Evolutionary conservation across 2,329 filamentous ascomycete species (phyloP), one percentile per base, ranked within the genome.

Genomic region (Curvularia spicifera): DNA sequence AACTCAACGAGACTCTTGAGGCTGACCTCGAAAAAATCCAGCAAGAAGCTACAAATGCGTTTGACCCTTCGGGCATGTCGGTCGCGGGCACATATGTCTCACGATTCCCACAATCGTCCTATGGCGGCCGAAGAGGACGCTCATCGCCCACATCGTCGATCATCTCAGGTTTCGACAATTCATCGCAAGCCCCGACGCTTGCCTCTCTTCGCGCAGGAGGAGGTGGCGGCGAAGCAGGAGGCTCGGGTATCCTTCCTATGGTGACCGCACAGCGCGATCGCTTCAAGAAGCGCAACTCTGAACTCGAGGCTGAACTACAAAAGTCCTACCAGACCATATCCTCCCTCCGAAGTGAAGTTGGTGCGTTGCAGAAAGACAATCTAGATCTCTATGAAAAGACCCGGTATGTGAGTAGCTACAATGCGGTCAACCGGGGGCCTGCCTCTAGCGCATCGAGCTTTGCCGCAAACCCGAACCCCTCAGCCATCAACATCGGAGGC

Each of bases 361-460:
- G 93, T 5, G 91, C 93, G 1, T 82, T 99, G 40, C 96, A 99
- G 73, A 96, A 93, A 76, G 95, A 99, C 78, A 99, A 99, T 74
- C 83, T 99, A 35, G 93, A 90, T 69, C 84, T 99, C 7, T 99
- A 99, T 76, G 95, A 99, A 78, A 99, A 98, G 84, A 97, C 94
- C 18, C 87, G 95, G 66, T 99, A 99, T 75, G 88, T 98, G 24
- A 97, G 93, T 6, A 93, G 91, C 2, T 99, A 97, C 81, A 96
- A 90, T 76, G 87, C 93, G 47, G 85, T 85, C 50, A 96, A 89
- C 76, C 88, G 93, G 52, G 85, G 85, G 45, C 64, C 70, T 7
- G 61, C 65, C 24, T 86, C 87, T 10, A 86, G 86, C 5, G 87
- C 87, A 12, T 87, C 88, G n/a, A 67, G 68, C 8, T 82, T 80